Evolutionary conservation across 345 rosid species (phyloP).

Genomic region (Chamaenerion angustifolium): DNA sequence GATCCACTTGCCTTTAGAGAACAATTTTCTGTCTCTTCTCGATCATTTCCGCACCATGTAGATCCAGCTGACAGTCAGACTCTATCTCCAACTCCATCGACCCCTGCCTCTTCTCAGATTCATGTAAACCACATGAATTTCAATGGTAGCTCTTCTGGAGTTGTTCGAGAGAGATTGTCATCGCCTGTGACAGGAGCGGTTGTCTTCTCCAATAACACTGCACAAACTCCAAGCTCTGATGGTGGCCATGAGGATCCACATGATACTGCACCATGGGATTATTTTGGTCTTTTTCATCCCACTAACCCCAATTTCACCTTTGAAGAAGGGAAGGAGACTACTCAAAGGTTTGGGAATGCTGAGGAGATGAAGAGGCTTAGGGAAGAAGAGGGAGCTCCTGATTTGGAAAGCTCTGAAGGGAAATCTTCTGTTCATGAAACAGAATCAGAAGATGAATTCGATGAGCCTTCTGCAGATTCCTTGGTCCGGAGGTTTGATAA

Average conservation of each 20-base stretch:
- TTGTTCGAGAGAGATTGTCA: slow-evolving; percentile 60
- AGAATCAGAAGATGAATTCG: slow-evolving; percentile 76
- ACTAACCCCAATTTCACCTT: slow-evolving; percentile 43
- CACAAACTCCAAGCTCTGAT: slow-evolving; percentile 25
- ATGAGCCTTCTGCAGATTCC: slow-evolving; percentile 60
- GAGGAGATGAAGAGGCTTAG: slow-evolving; percentile 39
- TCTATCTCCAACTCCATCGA: slow-evolving; percentile 48
- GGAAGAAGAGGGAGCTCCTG: slow-evolving; percentile 62
- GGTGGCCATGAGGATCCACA: slow-evolving; percentile 41
- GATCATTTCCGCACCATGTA: slow-evolving; percentile 44
- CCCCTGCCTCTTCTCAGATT: slow-evolving; percentile 34
- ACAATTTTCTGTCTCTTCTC: slow-evolving; percentile 54
- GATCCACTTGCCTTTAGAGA: slow-evolving; percentile 52
- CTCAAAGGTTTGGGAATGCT: slow-evolving; percentile 26
- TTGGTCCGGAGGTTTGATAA: slow-evolving; percentile 79
- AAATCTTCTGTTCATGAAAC: slow-evolving; percentile 36
- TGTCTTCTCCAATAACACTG: slow-evolving; percentile 41
- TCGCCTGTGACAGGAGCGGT: slow-evolving; percentile 37
- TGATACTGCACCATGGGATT: slow-evolving; percentile 79
- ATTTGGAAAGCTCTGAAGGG: slow-evolving; percentile 60
- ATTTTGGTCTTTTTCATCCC: slow-evolving; percentile 60
- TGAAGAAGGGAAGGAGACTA: slow-evolving; percentile 32
- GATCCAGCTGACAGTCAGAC: slow-evolving; percentile 27
- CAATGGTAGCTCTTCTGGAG: slow-evolving; percentile 43
- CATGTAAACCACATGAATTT: slow-evolving; percentile 65